A percentile compares a stretch with the other conserved stretches of the same genome.
phyloP scores from a whole-genome alignment of 2,329 filamentous ascomycete genomes.

The Fusarium napiforme region DNA sequence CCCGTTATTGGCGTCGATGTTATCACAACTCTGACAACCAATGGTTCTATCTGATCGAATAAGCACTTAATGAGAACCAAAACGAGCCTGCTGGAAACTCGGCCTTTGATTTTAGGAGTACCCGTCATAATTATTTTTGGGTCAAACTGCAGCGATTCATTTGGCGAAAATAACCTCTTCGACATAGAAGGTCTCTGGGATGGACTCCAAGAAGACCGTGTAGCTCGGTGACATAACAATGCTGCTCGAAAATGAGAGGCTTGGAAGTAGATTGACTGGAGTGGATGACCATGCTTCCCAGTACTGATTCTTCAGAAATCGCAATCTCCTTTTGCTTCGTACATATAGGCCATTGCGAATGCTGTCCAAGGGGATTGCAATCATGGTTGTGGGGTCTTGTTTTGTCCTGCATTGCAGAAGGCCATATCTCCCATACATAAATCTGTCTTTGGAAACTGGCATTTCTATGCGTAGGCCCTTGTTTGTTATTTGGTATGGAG shows the following conservation, averaged over 20 bases:
- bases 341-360: rapidly evolving
- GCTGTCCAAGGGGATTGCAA: rapidly evolving
- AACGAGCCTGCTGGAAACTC: rapidly evolving
- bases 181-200: not conserved
- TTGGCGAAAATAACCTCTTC: not conserved
- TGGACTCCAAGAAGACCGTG: rapidly evolving
- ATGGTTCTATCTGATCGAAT: rapidly evolving
- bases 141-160: not conserved
- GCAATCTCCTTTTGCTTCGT: not conserved
- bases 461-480: not conserved
- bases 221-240: not conserved
- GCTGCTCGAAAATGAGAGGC: not conserved
- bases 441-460: not conserved
- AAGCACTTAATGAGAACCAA: not conserved
- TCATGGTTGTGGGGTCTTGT: not conserved
- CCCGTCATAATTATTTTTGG: not conserved
- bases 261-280: not conserved
- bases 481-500: not conserved
- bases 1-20: rapidly evolving
- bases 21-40: not conserved
- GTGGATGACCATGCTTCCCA: not conserved
- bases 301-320: not conserved
- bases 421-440: not conserved
- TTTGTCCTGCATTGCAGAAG: not conserved
- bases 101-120: rapidly evolving